Conservation (phyloP, 2,329 filamentous ascomycete species). For the Phialocephala subalpina region DNA sequence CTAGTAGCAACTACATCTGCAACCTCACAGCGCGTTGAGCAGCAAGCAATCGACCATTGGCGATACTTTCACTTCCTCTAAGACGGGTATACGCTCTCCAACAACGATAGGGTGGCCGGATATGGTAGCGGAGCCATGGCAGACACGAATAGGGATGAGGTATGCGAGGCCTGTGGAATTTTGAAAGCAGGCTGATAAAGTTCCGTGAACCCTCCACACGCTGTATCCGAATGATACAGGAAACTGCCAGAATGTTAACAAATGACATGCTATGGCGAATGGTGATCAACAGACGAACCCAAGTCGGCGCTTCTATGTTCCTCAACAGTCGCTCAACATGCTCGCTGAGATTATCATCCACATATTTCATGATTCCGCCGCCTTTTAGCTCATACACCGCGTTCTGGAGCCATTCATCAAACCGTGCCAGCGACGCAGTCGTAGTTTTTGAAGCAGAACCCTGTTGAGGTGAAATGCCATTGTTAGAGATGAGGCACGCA, state of each 20-base stretch:
- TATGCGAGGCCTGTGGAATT: neutral
- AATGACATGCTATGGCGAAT: neutral
- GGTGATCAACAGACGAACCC: neutral
- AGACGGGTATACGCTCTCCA: neutral
- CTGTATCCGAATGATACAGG: neutral
- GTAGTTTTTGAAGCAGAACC: neutral
- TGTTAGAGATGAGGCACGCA: no score
- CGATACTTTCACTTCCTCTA: neutral
- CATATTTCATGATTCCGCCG: neutral
- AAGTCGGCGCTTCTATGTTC: neutral
- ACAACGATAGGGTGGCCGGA: neutral
- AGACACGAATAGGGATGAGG: neutral
- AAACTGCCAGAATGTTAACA: neutral
- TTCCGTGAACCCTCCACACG: neutral
- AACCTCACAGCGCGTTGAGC: neutral
- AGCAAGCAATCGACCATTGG: conserved; percentile 1
- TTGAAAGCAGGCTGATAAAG: neutral
- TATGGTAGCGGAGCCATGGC: neutral
- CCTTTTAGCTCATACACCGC: neutral
- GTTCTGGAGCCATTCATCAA: neutral
- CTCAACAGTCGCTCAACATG: neutral
- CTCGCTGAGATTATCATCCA: neutral
- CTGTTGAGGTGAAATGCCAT: neutral
- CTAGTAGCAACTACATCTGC: no score
- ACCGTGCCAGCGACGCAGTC: neutral